Evolutionary conservation across 768 basidiomycete species (phyloP).

Genomic region (Termitomyces sp.): DNA sequence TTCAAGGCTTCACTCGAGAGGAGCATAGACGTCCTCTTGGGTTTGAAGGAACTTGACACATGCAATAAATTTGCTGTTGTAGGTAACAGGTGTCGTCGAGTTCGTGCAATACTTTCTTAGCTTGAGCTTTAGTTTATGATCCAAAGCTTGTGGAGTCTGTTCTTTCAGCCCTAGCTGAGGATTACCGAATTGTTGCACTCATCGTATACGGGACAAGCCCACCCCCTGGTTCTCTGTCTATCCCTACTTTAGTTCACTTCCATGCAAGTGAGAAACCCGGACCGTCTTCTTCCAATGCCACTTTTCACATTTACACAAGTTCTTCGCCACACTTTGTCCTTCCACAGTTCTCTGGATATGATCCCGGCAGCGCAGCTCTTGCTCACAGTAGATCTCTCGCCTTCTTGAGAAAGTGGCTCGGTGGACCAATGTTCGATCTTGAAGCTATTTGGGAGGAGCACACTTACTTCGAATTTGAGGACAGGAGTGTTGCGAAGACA

Average conservation of each 20-base stretch:
- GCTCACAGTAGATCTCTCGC: conserved; percentile 42
- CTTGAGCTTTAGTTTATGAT: conserved; percentile 28
- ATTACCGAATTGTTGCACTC: conserved; percentile 30
- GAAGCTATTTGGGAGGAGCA: conserved; percentile 63
- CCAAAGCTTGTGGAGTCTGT: conserved; percentile 21
- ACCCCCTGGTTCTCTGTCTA: conserved; percentile 8
- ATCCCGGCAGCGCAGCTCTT: conserved; percentile 34
- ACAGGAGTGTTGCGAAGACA: conserved; percentile 45
- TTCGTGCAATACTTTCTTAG: neutral
- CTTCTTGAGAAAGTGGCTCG: conserved; percentile 38
- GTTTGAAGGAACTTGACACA: conserved; percentile 30
- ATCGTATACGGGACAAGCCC: conserved; percentile 29
- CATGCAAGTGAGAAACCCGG: conserved; percentile 20
- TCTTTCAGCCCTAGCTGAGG: conserved; percentile 20
- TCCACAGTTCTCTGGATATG: conserved; percentile 34
- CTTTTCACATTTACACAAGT: conserved; percentile 17
- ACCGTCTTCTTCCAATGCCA: conserved; percentile 17
- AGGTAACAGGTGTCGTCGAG: conserved; percentile 20
- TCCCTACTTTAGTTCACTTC: conserved; percentile 35
- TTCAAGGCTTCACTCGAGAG: conserved; percentile 24
- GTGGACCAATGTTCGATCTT: conserved; percentile 49
- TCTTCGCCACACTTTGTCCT: conserved; percentile 37
- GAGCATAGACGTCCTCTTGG: conserved; percentile 29
- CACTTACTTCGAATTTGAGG: conserved; percentile 47
- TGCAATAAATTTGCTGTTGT: conserved; percentile 40